A percentile compares a stretch with the other conserved stretches of the same genome.
Evolutionary conservation across 345 rosid genomes (phyloP).

Genomic region (Salix caprea): DNA sequence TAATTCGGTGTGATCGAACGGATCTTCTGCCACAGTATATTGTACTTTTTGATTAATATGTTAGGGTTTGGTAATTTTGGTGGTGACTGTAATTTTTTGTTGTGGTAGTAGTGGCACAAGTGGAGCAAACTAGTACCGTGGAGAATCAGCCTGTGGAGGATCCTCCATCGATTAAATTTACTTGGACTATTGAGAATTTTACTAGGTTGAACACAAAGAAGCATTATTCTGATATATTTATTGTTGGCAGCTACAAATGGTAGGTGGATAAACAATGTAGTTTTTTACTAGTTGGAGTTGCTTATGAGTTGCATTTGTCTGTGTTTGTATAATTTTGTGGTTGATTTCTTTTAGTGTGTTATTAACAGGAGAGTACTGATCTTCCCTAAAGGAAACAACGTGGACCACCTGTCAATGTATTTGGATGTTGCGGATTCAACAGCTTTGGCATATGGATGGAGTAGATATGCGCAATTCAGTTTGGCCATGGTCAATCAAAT

Average conservation of each 20-base stretch:
- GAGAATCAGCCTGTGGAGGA: conserved; percentile 79
- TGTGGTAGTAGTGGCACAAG: conserved; percentile 40
- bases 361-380: conserved; percentile 75
- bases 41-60: not conserved
- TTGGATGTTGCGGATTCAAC: conserved; percentile 89
- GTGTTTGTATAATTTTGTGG: not conserved
- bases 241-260: conserved; percentile 93
- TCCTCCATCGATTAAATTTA: conserved; percentile 73
- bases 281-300: not conserved
- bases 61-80: not conserved
- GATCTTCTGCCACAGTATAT: conserved; percentile 1
- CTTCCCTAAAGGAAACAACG: conserved; percentile 89
- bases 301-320: not conserved
- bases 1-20: conserved; percentile 6
- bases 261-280: conserved; percentile 16
- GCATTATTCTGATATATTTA: conserved; percentile 69
- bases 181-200: conserved; percentile 78
- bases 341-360: conserved; percentile 12
- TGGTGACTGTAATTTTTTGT: not conserved
- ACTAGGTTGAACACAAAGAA: conserved; percentile 67
- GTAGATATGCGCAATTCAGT: conserved; percentile 88
- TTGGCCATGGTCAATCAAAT: conserved; percentile 80
- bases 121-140: conserved; percentile 50
- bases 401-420: conserved; percentile 90
- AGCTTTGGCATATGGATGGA: conserved; percentile 85